A percentile compares a stretch with the other conserved stretches of the same genome.
Evolutionary conservation across 805 yeast genomes (phyloP).

Genomic region (Wickerhamiella nectarea): DNA sequence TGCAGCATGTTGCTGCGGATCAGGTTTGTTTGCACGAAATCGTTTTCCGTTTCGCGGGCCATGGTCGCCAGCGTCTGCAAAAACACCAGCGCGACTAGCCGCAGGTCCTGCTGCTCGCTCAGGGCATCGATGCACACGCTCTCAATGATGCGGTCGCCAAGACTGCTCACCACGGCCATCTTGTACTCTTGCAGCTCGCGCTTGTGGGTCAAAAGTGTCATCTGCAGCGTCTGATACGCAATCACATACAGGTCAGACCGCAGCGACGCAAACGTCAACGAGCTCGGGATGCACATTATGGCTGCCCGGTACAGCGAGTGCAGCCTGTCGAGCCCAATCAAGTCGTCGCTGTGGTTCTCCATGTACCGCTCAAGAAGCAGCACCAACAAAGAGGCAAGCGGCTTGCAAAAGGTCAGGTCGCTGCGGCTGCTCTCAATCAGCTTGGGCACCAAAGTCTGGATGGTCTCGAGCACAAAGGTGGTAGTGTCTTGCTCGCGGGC

Average conservation of each 20-base stretch:
- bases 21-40: slow-evolving; percentile 46
- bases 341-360: slow-evolving; percentile 22
- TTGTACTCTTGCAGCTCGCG: slow-evolving; percentile 30
- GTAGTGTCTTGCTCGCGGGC: slow-evolving; percentile 28
- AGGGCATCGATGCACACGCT: slow-evolving; percentile 66
- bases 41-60: slow-evolving; percentile 36
- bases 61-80: slow-evolving; percentile 53
- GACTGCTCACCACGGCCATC: slow-evolving; percentile 38
- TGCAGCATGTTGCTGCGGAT: slow-evolving; percentile 52
- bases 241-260: slow-evolving; percentile 72
- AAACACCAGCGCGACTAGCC: slow-evolving; percentile 63
- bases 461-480: slow-evolving; percentile 58
- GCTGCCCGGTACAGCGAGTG: slow-evolving; percentile 62
- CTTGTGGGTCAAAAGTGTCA: slow-evolving; percentile 26
- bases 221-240: slow-evolving; percentile 48
- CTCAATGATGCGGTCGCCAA: slow-evolving; percentile 51
- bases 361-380: slow-evolving; percentile 52
- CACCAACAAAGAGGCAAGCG: slow-evolving; percentile 62
- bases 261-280: slow-evolving; percentile 50
- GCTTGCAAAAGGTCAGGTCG: slow-evolving; percentile 57
- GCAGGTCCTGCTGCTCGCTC: slow-evolving; percentile 59
- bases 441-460: slow-evolving; percentile 63
- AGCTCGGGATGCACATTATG: slow-evolving; percentile 55
- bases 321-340: slow-evolving; percentile 33
- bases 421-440: slow-evolving; percentile 59